Percentiles rank a stretch among this genome's conserved stretches.
Conservation (phyloP, 768 basidiomycete species). For the Naganishia randhawae region DNA sequence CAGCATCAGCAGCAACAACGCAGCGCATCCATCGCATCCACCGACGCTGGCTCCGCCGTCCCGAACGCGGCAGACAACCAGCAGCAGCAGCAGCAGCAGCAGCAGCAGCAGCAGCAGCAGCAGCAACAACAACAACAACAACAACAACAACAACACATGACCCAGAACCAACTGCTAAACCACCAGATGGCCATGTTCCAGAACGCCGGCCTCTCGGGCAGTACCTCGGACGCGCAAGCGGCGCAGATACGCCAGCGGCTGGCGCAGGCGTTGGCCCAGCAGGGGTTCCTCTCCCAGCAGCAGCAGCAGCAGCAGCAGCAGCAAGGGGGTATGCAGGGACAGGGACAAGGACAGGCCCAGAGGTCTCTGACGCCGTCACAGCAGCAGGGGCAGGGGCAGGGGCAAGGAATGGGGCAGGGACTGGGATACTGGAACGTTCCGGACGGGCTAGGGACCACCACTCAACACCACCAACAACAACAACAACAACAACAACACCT, state of each 20-base stretch:
- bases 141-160: not conserved
- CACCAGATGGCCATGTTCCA: conserved; percentile 11
- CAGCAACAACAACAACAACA: conserved; percentile 27
- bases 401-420: too few species aligned
- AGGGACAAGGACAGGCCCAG: conserved; percentile 1
- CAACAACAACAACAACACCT: not conserved
- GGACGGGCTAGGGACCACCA: not conserved
- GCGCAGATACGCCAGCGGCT: conserved; percentile 32
- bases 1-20: conserved; percentile 29
- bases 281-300: conserved; percentile 22
- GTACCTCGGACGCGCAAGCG: conserved; percentile 9
- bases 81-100: conserved; percentile 20
- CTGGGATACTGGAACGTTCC: not conserved
- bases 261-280: conserved; percentile 27
- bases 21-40: too few species aligned
- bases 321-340: not conserved
- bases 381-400: conserved; percentile 25
- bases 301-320: conserved; percentile 28
- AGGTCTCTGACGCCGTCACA: conserved; percentile 26
- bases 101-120: conserved; percentile 26
- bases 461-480: not conserved
- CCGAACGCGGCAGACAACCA: too few species aligned
- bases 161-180: conserved; percentile 27
- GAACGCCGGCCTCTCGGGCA: not conserved
- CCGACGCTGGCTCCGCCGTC: too few species aligned